Conservation (phyloP, 73 alveolate species). For the Paramecium sonneborni region DNA sequence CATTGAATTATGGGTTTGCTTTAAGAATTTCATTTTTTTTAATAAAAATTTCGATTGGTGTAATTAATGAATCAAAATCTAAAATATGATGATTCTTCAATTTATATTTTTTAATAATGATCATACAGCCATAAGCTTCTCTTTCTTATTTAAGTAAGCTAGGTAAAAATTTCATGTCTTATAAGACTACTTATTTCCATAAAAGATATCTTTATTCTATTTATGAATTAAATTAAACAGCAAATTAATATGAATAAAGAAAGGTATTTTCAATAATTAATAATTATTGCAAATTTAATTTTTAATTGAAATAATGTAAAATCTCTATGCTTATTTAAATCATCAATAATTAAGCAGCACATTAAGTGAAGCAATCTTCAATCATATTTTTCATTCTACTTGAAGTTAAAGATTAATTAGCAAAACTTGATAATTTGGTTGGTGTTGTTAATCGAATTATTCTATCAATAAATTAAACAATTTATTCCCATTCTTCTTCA, state of each 20-base stretch:
- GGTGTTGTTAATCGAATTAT: slow-evolving; percentile 66
- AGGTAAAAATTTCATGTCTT: slow-evolving; percentile 53
- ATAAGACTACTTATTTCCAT: slow-evolving; percentile 56
- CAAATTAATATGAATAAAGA: slow-evolving; percentile 47
- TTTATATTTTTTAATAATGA: slow-evolving; percentile 37
- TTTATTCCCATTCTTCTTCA: slow-evolving; percentile 62
- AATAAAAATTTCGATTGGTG: neutral
- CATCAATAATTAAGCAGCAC: slow-evolving; percentile 23
- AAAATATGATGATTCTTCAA: neutral
- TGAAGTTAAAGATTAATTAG: neutral
- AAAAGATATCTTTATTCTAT: slow-evolving; percentile 49
- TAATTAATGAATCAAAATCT: neutral
- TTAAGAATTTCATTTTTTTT: neutral
- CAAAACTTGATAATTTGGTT: neutral
- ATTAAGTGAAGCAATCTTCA: slow-evolving; percentile 57
- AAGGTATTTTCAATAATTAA: neutral
- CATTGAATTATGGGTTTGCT: neutral
- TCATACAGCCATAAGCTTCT: slow-evolving; percentile 61
- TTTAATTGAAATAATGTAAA: neutral
- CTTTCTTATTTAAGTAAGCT: slow-evolving; percentile 61
- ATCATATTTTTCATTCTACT: slow-evolving; percentile 30
- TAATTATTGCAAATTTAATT: slow-evolving; percentile 38
- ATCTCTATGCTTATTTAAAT: slow-evolving; percentile 46
- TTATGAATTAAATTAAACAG: slow-evolving; percentile 46
- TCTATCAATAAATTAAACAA: slow-evolving; percentile 44